These are phyloP conservation scores for Colletotrichum lini DNA, from an alignment of 2,329 filamentous ascomycete species.

Conservation along the genomic window DNA sequence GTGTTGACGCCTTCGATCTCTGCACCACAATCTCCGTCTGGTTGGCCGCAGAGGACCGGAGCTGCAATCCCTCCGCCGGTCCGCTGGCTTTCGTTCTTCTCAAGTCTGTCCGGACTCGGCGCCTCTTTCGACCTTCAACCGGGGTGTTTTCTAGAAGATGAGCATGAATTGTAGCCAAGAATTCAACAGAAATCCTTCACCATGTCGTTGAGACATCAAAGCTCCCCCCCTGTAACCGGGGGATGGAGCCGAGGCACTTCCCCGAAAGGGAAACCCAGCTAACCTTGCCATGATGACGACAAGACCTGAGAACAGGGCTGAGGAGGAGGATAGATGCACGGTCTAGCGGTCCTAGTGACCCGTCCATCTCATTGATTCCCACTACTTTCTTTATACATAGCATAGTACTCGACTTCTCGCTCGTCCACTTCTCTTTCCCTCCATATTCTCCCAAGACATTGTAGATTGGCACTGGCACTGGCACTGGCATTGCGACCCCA, in stretches of 20 bases:
- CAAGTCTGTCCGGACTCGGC: neutral
- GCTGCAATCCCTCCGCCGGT: slow-evolving; percentile 3
- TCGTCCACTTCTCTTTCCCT: neutral
- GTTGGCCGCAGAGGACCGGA: neutral
- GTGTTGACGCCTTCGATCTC: neutral
- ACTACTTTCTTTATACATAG: slow-evolving; percentile 24
- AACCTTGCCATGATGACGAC: slow-evolving; percentile 28
- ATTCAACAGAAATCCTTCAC: neutral
- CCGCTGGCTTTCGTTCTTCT: neutral
- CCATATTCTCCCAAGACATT: neutral
- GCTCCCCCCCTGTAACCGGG: slow-evolving; percentile 12
- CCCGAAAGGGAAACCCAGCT: slow-evolving; percentile 22
- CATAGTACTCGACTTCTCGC: slow-evolving; percentile 1
- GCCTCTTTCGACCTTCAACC: too few species aligned
- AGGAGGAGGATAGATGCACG: slow-evolving; percentile 1
- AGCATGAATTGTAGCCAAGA: neutral
- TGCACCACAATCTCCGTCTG: neutral
- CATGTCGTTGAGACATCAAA: slow-evolving; percentile 4
- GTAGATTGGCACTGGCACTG: too few species aligned
- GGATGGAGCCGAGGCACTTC: slow-evolving; percentile 23
- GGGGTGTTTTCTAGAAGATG: neutral
- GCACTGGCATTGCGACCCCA: neutral
- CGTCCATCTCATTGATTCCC: slow-evolving; percentile 29
- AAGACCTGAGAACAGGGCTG: slow-evolving; percentile 27
- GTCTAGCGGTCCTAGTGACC: slow-evolving; percentile 24